Conservation (phyloP, 2,329 filamentous ascomycete genomes). For the Lizonia empirigonia region DNA sequence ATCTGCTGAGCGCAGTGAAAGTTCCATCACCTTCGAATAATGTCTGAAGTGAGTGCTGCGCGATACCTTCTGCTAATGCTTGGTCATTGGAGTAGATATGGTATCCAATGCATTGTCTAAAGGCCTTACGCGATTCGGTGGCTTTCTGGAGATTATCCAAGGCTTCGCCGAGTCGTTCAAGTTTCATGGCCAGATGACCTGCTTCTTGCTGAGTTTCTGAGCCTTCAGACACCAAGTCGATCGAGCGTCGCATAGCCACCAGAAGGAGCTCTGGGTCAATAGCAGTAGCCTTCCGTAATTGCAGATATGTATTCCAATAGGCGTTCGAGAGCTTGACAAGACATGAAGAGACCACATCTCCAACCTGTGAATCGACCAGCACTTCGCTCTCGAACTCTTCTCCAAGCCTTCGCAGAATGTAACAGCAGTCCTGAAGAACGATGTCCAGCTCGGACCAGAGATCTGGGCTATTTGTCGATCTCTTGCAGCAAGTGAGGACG, state of each 20-base stretch:
- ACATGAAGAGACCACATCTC: conserved; percentile 26
- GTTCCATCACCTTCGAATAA: conserved; percentile 62
- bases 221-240: conserved; percentile 65
- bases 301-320: conserved; percentile 68
- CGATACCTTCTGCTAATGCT: conserved; percentile 58
- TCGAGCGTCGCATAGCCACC: conserved; percentile 66
- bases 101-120: conserved; percentile 65
- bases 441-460: conserved; percentile 42
- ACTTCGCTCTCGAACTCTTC: conserved; percentile 17
- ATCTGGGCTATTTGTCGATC: conserved; percentile 24
- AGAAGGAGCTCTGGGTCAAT: conserved; percentile 56
- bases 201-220: conserved; percentile 61
- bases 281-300: conserved; percentile 54
- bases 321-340: conserved; percentile 72
- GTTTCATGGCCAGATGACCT: conserved; percentile 66
- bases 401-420: conserved; percentile 36
- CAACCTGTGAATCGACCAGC: conserved; percentile 8
- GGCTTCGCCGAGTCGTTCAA: conserved; percentile 69
- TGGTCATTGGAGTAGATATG: conserved; percentile 64
- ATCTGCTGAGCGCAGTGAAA: conserved; percentile 61
- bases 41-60: conserved; percentile 56
- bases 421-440: conserved; percentile 40
- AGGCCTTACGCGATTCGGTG: conserved; percentile 63
- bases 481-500: conserved; percentile 41
- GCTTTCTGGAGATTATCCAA: conserved; percentile 60